Evolutionary conservation across 1,284 basidiomycete genomes (phyloP), one percentile per base, ranked within the genome.

Genomic region (Leccinum subrobustum): DNA sequence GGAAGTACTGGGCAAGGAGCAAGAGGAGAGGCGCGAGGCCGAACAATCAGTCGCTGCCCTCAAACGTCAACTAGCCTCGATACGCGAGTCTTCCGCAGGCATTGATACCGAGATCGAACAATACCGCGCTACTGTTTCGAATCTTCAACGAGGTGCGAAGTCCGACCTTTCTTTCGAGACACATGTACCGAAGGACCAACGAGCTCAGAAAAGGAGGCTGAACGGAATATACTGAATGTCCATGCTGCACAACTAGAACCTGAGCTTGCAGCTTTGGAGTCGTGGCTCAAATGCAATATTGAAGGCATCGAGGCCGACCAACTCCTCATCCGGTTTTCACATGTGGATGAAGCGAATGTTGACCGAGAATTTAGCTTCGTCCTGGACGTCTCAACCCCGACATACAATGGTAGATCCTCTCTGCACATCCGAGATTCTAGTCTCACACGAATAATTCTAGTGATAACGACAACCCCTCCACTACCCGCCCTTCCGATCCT

Each of bases 261-360:
- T 0, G 88, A 93, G 66, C 74, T 92, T 9, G 70, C 75, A 0
- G 79, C 77, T 4, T 82, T 86, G 63, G 85, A 93, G 76, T 76
- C 79, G 3, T 75, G 79, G 39, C 75, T 93, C 12, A 82, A 84
- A 11, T 90, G 86, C 71, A 76, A 79, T 16, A 81, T 95, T 14
- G 89, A 93, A 71, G 92, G 92, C 31, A 83, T 94, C 25, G 85
- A 86, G 65, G 79, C 78, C 50, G 87, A 92, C 69, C 83, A 85
- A 55, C 79, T 95, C 11, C 79, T 93, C 52, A 77, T 95, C 55
- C 83, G 87, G 4, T 94, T 93, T 74, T 83, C 82, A 3, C 77
- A 85, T 57, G 73, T 95, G 48, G 89, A 92, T 68, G 77, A 81
- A 2, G 67, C 76, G 0, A 82, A 88, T 59, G 78, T 78, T 3